phyloP scores from a whole-genome alignment of 23 red algal species.

The Gracilaria domingensis region DNA sequence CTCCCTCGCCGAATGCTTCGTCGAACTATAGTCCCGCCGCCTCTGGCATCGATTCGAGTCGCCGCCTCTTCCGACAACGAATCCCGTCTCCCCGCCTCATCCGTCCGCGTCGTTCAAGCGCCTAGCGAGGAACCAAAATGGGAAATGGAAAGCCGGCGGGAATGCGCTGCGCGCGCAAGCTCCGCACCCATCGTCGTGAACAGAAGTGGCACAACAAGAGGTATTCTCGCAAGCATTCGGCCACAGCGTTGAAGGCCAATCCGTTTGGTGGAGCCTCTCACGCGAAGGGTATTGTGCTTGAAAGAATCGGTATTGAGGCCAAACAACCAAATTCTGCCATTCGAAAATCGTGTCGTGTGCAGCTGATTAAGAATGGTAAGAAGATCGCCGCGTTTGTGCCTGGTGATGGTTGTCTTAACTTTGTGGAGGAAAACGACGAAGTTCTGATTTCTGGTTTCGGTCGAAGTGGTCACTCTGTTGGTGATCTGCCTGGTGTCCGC shows the following conservation, averaged over 20 bases:
- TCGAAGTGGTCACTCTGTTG: slow-evolving; percentile 94
- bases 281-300: slow-evolving; percentile 98
- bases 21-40: too few species aligned
- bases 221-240: slow-evolving; percentile 93
- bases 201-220: slow-evolving; percentile 97
- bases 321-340: slow-evolving; percentile 99
- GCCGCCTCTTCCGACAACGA: too few species aligned
- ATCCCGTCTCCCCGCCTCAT: background rate
- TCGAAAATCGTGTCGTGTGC: slow-evolving; percentile 97
- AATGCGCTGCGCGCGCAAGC: slow-evolving; percentile 94
- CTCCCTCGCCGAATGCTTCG: background rate
- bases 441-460: slow-evolving; percentile 96
- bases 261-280: slow-evolving; percentile 97
- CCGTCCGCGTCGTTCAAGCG: background rate
- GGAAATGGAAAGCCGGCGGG: slow-evolving; percentile 86
- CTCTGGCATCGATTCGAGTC: background rate
- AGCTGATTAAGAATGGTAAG: slow-evolving; percentile 99
- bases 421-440: slow-evolving; percentile 99
- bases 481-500: slow-evolving; percentile 99
- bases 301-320: slow-evolving; percentile 98
- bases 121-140: slow-evolving; percentile 24
- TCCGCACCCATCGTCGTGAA: slow-evolving; percentile 89
- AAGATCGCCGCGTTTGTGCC: slow-evolving; percentile 99
- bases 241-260: slow-evolving; percentile 95
- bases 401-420: slow-evolving; percentile 96